phyloP scores from a whole-genome alignment of 129 eudicot species.

The Ambrosia artemisiifolia region DNA sequence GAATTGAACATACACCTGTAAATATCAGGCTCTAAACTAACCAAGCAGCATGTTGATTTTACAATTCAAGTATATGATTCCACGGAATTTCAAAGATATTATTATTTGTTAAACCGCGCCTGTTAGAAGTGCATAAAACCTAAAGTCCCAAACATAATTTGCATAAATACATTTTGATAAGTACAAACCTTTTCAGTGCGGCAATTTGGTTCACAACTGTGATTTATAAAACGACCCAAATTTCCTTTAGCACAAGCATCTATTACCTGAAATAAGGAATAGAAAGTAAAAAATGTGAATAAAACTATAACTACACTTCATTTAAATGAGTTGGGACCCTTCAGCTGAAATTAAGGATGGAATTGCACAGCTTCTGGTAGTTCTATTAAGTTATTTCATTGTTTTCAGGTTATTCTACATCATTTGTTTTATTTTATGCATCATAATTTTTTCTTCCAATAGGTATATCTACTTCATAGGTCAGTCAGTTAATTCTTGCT shows the following conservation, averaged over 20 bases:
- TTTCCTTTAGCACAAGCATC: slow-evolving; percentile 98
- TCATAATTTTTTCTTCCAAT: neutral
- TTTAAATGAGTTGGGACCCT: neutral
- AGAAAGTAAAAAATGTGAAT: neutral
- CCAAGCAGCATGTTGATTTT: slow-evolving; percentile 7
- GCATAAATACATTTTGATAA: slow-evolving; percentile 2
- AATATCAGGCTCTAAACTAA: neutral
- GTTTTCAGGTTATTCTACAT: neutral
- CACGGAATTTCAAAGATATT: neutral
- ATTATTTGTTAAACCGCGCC: neutral
- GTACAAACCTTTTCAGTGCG: slow-evolving; percentile 85
- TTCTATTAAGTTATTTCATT: neutral
- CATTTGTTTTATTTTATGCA: slow-evolving; percentile 4
- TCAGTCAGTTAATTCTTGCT: neutral
- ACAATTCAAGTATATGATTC: neutral
- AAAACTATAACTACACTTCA: neutral
- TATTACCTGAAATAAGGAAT: slow-evolving; percentile 61
- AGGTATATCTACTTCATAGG: neutral
- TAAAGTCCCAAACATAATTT: no score
- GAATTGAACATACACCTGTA: neutral
- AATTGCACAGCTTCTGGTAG: slow-evolving; percentile 1
- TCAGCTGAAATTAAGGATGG: neutral
- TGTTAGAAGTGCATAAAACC: no score
- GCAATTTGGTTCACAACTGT: slow-evolving; percentile 98
- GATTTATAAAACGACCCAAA: slow-evolving; percentile 93